These are phyloP conservation scores for Chlorella sp. DNA, from an alignment of 139 green algal genomes.

Conservation along the genomic window DNA sequence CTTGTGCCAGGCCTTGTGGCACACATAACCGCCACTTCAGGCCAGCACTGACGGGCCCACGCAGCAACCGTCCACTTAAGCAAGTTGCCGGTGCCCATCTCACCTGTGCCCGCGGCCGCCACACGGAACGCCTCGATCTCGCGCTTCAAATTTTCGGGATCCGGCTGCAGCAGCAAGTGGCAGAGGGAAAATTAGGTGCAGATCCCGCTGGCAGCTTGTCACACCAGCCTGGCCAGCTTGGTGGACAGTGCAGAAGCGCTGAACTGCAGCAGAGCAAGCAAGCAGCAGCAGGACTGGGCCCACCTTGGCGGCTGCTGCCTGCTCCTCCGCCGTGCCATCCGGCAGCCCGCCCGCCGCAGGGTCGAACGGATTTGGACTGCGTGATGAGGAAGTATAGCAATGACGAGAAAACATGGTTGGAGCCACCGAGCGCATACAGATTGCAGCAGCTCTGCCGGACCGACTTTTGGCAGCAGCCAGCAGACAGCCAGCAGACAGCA, in stretches of 20 bases:
- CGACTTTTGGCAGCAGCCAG: too few species aligned
- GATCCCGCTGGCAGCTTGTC: too few species aligned
- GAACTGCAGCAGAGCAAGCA: neutral
- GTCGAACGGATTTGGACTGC: constrained; percentile 40
- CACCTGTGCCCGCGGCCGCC: constrained; percentile 10
- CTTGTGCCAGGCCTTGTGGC: too few species aligned
- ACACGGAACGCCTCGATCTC: constrained; percentile 18
- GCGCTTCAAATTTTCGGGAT: neutral
- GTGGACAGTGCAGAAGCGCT: neutral
- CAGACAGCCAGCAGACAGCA: neutral
- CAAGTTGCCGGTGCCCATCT: too few species aligned
- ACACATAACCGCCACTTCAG: too few species aligned
- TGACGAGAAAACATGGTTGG: neutral
- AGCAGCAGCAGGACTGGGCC: neutral
- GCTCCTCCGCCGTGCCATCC: neutral
- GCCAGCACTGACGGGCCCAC: too few species aligned
- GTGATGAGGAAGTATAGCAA: neutral
- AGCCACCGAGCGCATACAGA: neutral
- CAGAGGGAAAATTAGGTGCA: too few species aligned
- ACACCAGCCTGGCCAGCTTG: too few species aligned
- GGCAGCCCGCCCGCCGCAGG: constrained; percentile 12
- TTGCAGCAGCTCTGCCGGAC: too few species aligned
- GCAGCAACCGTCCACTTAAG: too few species aligned
- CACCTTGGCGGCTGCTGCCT: constrained; percentile 11
- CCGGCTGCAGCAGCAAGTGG: neutral